Conservation (phyloP, 257 asterid species). For the Voacanga thouarsii region DNA sequence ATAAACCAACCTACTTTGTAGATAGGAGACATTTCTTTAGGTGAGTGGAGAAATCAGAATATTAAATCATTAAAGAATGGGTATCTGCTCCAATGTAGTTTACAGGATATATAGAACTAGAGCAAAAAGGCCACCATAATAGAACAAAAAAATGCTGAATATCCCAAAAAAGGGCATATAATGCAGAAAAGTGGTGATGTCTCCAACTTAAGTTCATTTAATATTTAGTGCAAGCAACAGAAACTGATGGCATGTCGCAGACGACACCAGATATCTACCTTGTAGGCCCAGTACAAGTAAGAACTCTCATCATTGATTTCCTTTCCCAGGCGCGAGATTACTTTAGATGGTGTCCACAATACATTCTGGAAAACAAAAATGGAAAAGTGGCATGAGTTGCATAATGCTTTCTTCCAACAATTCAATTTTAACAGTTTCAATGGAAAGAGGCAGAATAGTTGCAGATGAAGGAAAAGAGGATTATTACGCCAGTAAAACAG, state of each 20-base stretch:
- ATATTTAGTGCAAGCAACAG: neutral
- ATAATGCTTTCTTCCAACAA: neutral
- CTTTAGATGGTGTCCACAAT: constrained; percentile 90
- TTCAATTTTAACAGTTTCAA: neutral
- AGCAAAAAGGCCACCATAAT: neutral
- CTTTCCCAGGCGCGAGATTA: constrained; percentile 82
- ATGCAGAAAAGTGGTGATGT: neutral
- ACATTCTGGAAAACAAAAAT: constrained; percentile 45
- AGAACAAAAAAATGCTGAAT: neutral
- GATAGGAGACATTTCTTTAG: neutral
- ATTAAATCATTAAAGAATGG: neutral
- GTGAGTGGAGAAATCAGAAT: neutral
- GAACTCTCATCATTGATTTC: constrained; percentile 80
- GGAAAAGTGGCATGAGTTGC: constrained; percentile 12
- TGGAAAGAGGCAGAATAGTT: constrained; percentile 2
- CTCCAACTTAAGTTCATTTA: neutral
- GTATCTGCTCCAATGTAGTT: neutral
- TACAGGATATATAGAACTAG: neutral
- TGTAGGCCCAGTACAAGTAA: constrained; percentile 88
- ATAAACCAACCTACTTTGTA: neutral
- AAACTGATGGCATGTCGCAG: neutral
- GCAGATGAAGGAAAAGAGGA: neutral
- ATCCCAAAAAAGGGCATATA: neutral
- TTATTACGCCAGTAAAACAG: neutral
- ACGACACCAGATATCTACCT: constrained; percentile 37